Percentiles rank a stretch among this genome's conserved stretches.
Evolutionary conservation across 192 early-diverging fungal genomes (phyloP).

Genomic region (Coemansia sp.): DNA sequence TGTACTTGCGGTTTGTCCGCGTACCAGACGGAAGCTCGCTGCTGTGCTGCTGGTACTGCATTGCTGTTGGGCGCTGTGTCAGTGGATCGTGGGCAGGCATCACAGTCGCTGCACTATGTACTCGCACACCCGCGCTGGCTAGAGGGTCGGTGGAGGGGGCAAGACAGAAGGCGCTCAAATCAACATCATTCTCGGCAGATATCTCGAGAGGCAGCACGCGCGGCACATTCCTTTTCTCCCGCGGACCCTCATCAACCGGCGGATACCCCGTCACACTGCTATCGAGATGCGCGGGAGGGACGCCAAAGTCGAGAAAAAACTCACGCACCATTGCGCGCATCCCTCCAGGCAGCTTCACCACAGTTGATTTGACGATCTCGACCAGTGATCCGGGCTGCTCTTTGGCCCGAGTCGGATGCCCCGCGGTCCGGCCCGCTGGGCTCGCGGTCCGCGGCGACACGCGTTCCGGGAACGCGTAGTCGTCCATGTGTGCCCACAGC

Average conservation of each 20-base stretch:
- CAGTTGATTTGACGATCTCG: slow-evolving; percentile 12
- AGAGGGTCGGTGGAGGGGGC: slow-evolving; percentile 1
- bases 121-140: neutral
- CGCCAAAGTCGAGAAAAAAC: slow-evolving; percentile 32
- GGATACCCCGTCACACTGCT: slow-evolving; percentile 27
- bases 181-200: no score
- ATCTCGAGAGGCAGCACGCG: no score
- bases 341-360: slow-evolving; percentile 11
- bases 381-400: slow-evolving; percentile 37
- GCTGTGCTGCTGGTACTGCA: slow-evolving; percentile 34
- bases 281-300: slow-evolving; percentile 38
- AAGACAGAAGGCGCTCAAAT: neutral
- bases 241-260: no score
- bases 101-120: slow-evolving; percentile 13
- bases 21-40: slow-evolving; percentile 37
- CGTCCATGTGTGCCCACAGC: slow-evolving; percentile 42
- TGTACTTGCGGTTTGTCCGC: slow-evolving; percentile 27
- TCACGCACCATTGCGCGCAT: slow-evolving; percentile 2
- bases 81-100: slow-evolving; percentile 8
- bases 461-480: slow-evolving; percentile 49
- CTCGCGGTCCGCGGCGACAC: slow-evolving; percentile 8
- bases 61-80: slow-evolving; percentile 10
- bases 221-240: no score
- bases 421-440: slow-evolving; percentile 25
- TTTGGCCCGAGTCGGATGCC: slow-evolving; percentile 23